These are phyloP conservation scores for Ganoderma resinaceum DNA, from an alignment of 1,284 basidiomycete species.

Conservation along the genomic window DNA sequence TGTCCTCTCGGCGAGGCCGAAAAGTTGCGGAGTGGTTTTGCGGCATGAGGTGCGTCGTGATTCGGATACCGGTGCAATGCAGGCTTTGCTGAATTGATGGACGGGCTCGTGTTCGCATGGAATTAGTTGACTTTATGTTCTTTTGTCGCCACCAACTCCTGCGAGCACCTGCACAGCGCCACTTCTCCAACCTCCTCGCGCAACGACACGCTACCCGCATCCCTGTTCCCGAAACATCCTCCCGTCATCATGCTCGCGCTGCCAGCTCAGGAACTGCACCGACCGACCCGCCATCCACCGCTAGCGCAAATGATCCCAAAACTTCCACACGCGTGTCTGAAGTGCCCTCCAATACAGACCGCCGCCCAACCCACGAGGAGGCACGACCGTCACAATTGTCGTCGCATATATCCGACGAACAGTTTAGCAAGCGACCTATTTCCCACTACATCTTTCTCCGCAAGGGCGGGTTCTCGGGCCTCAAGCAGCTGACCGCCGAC, in stretches of 20 bases:
- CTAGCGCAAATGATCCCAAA: neutral
- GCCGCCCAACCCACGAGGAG: neutral
- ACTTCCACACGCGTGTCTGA: neutral
- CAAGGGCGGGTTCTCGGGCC: neutral
- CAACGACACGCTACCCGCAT: slow-evolving; percentile 17
- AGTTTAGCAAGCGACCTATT: slow-evolving; percentile 8
- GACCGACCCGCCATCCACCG: neutral
- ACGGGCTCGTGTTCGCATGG: slow-evolving; percentile 2
- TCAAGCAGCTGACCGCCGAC: neutral
- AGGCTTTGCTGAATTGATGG: slow-evolving; percentile 5
- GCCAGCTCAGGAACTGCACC: slow-evolving; percentile 16
- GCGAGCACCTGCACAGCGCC: slow-evolving; percentile 39
- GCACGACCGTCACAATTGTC: neutral
- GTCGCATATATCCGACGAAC: neutral
- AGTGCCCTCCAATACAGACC: neutral
- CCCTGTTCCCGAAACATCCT: neutral
- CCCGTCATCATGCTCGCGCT: slow-evolving; percentile 15
- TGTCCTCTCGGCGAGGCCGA: slow-evolving; percentile 11
- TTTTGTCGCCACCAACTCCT: slow-evolving; percentile 43
- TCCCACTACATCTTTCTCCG: neutral
- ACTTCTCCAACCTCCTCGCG: slow-evolving; percentile 23
- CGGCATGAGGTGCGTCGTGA: slow-evolving; percentile 40
- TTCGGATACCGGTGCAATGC: neutral
- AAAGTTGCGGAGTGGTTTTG: slow-evolving; percentile 21
- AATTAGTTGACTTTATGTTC: slow-evolving; percentile 43